Percentiles rank a stretch among this genome's conserved stretches.
phyloP scores from a whole-genome alignment of 169 alveolate genomes.

The Theileria sp. region DNA sequence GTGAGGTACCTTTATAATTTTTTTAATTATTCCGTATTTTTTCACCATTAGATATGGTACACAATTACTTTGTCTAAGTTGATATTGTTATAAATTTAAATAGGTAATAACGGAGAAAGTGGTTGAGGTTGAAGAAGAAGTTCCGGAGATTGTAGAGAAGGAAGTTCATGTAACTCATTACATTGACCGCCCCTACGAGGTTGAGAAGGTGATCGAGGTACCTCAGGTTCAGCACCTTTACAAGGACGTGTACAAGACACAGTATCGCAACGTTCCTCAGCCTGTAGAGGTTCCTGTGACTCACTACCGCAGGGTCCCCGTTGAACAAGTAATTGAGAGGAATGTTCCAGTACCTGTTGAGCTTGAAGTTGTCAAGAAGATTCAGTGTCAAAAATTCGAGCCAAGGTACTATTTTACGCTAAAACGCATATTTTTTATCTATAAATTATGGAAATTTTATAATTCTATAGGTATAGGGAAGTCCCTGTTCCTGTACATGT shows the following conservation, averaged over 20 bases:
- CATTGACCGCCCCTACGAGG: conserved; percentile 78
- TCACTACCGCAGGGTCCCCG: conserved; percentile 87
- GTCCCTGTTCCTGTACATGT: conserved; percentile 90
- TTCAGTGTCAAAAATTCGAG: conserved; percentile 85
- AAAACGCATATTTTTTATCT: neutral
- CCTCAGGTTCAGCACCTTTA: conserved; percentile 86
- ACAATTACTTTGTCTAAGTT: neutral
- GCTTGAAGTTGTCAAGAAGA: conserved; percentile 87
- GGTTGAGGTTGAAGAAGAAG: conserved; percentile 64
- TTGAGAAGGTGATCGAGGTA: conserved; percentile 88
- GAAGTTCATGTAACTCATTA: conserved; percentile 73
- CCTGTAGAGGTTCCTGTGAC: conserved; percentile 91
- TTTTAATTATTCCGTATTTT: conserved; percentile 23
- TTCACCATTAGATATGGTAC: neutral
- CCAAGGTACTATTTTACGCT: conserved; percentile 48
- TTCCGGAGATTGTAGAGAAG: conserved; percentile 75
- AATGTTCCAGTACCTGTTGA: conserved; percentile 91
- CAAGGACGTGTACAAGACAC: conserved; percentile 85
- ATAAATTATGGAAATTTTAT: no score
- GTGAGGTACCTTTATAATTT: conserved; percentile 63
- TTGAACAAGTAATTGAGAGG: conserved; percentile 84
- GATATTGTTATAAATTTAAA: neutral
- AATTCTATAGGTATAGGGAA: conserved; percentile 78
- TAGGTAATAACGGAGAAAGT: conserved; percentile 64
- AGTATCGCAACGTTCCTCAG: conserved; percentile 89